Conservation (phyloP, 192 early-diverging fungal species). For the Linnemannia zychae region DNA sequence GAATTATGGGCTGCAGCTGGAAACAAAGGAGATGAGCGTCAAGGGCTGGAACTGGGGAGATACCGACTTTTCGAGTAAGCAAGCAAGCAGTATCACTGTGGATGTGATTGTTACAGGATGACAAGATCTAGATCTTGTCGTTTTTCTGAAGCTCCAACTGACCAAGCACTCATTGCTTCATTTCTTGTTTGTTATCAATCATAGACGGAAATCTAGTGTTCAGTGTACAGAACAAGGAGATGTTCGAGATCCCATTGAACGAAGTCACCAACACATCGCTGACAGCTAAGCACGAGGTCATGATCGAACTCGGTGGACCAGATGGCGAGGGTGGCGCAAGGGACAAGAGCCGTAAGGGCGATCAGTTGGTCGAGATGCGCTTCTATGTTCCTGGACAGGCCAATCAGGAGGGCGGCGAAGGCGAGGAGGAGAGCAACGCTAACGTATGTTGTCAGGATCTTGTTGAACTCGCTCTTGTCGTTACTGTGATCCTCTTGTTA, state of each 20-base stretch:
- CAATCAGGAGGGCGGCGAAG: constrained; percentile 64
- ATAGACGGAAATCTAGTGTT: constrained; percentile 79
- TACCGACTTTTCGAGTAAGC: constrained; percentile 81
- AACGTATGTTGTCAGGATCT: constrained; percentile 36
- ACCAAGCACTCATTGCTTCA: not conserved
- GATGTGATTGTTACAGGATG: not conserved
- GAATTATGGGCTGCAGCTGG: constrained; percentile 82
- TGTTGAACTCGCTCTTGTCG: no score
- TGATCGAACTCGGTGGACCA: constrained; percentile 87
- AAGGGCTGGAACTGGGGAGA: constrained; percentile 99
- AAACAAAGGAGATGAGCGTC: constrained; percentile 87
- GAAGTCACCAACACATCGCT: constrained; percentile 90
- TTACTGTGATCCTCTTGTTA: no score
- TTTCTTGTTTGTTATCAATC: not conserved
- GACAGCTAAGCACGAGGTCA: constrained; percentile 92
- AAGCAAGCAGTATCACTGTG: not conserved
- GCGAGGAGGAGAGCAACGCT: constrained; percentile 61
- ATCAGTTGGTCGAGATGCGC: constrained; percentile 90
- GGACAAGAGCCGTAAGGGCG: constrained; percentile 69
- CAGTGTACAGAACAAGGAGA: constrained; percentile 83
- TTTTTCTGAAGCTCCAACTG: not conserved
- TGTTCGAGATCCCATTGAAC: constrained; percentile 93
- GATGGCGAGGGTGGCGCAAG: constrained; percentile 62
- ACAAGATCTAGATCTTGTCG: not conserved
- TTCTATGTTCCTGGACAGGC: constrained; percentile 92